A percentile compares a stretch with the other conserved stretches of the same genome.
phyloP scores from a whole-genome alignment of 208 protist species.

The Porcisia hertigi region DNA sequence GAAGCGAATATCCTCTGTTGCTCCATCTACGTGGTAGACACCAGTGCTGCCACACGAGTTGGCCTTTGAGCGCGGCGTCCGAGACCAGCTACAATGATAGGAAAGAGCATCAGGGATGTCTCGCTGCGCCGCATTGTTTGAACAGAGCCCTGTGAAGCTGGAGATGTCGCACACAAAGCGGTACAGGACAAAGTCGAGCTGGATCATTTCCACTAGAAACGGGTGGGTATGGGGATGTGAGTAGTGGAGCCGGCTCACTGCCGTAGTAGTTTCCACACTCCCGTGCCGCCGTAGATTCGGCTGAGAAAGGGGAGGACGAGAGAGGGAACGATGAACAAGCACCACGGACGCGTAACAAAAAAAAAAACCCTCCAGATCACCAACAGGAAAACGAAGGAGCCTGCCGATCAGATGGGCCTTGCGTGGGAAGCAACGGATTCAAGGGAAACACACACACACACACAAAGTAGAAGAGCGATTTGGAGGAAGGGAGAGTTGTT shows the following conservation, averaged over 20 bases:
- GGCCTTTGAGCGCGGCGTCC: constrained; percentile 43
- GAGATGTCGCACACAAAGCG: constrained; percentile 77
- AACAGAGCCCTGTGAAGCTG: constrained; percentile 70
- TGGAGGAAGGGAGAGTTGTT: too few species aligned
- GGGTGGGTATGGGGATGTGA: neutral
- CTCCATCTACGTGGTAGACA: constrained; percentile 10
- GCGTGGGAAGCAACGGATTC: too few species aligned
- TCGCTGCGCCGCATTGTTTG: constrained; percentile 45
- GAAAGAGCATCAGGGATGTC: constrained; percentile 62
- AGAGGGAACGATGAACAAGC: neutral
- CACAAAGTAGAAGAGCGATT: neutral
- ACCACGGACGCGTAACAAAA: neutral
- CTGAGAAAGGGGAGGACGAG: neutral
- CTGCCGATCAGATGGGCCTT: neutral
- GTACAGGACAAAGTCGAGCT: constrained; percentile 70
- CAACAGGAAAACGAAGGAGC: neutral
- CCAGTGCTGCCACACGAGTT: neutral
- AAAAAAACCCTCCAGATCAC: neutral
- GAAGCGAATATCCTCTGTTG: constrained; percentile 50
- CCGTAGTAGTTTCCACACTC: too few species aligned
- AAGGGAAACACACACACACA: neutral
- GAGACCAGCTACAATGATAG: constrained; percentile 68
- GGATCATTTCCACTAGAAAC: constrained; percentile 36
- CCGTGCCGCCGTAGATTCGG: too few species aligned
- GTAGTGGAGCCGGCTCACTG: neutral